Conservation (phyloP, 148 eudicot genomes). For the Amaranthus palmeri region DNA sequence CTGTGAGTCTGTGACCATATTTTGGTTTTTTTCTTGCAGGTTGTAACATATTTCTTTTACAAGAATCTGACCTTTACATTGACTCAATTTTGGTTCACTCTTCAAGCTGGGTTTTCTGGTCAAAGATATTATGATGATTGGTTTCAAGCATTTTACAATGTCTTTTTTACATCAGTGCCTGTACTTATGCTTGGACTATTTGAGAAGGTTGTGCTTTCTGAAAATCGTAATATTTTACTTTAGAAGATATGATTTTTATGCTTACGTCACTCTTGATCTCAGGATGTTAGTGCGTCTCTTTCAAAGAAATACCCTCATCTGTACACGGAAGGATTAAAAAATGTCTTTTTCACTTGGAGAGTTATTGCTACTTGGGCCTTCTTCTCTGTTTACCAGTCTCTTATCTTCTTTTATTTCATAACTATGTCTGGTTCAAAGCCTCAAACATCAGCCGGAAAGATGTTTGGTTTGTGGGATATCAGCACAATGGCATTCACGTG, state of each 20-base stretch:
- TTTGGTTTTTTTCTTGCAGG: conserved; percentile 47
- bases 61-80: conserved; percentile 89
- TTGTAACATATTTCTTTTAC: conserved; percentile 85
- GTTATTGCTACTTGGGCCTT: conserved; percentile 68
- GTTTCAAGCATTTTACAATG: conserved; percentile 94
- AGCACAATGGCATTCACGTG: conserved; percentile 92
- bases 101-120: conserved; percentile 90
- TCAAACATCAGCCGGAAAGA: conserved; percentile 74
- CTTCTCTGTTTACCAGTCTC: conserved; percentile 78
- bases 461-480: conserved; percentile 93
- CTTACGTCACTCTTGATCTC: conserved; percentile 19
- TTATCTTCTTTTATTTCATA: conserved; percentile 65
- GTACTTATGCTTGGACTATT: conserved; percentile 85
- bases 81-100: conserved; percentile 97
- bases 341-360: conserved; percentile 73
- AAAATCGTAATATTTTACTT: not conserved
- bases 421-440: conserved; percentile 50
- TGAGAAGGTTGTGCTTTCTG: conserved; percentile 62
- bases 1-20: not conserved
- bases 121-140: conserved; percentile 98
- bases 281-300: conserved; percentile 91
- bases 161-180: conserved; percentile 85
- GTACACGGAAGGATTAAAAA: conserved; percentile 81
- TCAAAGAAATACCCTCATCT: conserved; percentile 87
- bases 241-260: not conserved